Conservation (phyloP, 352 stramenopile genomes). For the Phytophthora ramorum region DNA sequence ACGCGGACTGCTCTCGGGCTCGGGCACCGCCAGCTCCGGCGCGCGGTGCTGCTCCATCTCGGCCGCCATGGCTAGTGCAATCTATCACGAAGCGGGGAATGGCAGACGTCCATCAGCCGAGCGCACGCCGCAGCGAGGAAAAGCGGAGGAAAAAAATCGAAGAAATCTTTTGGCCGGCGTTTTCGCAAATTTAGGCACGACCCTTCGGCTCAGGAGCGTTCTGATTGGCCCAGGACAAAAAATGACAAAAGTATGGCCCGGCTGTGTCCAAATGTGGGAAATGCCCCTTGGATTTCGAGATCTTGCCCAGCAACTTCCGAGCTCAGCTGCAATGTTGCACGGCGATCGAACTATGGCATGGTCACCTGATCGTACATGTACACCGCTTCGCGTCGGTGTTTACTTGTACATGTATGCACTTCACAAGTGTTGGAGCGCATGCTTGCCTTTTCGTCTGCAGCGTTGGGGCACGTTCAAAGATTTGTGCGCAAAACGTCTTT, state of each 20-base stretch:
- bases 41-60: conserved; percentile 43
- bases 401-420: background rate
- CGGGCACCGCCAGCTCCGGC: conserved; percentile 28
- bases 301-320: background rate
- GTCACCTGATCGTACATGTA: no score
- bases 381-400: background rate
- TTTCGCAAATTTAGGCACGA: conserved; percentile 33
- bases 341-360: no score
- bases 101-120: conserved; percentile 32
- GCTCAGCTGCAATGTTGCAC: no score
- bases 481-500: conserved; percentile 18
- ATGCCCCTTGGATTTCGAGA: conserved; percentile 29
- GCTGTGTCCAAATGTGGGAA: conserved; percentile 23
- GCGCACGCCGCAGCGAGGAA: background rate
- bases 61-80: conserved; percentile 16
- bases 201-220: conserved; percentile 6
- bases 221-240: conserved; percentile 23
- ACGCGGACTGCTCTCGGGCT: conserved; percentile 29
- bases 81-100: conserved; percentile 29
- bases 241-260: conserved; percentile 18
- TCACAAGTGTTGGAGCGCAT: background rate
- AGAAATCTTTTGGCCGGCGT: conserved; percentile 38
- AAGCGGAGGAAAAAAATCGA: conserved; percentile 35
- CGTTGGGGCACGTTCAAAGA: conserved; percentile 6
- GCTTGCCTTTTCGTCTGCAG: conserved; percentile 8